These are phyloP conservation scores for Sarocladium kiliense DNA, from an alignment of 2,329 filamentous ascomycete species.

Conservation along the genomic window DNA sequence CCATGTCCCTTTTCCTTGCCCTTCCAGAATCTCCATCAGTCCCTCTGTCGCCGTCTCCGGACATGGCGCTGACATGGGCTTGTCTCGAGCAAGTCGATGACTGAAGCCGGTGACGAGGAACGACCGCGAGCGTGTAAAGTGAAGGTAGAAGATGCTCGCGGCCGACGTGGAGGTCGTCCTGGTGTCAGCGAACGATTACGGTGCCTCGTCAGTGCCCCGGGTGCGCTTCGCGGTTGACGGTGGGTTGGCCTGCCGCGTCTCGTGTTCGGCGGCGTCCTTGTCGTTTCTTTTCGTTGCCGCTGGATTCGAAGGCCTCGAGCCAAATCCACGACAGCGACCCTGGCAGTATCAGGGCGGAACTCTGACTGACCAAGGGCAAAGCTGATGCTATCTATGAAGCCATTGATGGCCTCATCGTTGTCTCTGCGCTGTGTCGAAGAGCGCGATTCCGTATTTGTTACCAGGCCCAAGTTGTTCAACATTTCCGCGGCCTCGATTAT, in stretches of 20 bases:
- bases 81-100: background rate
- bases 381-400: constrained; percentile 22
- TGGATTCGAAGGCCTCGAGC: constrained; percentile 14
- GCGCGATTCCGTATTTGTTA: no score
- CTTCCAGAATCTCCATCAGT: no score
- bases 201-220: background rate
- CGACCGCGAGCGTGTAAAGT: background rate
- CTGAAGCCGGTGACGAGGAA: background rate
- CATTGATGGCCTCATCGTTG: constrained; percentile 7
- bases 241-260: background rate
- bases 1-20: no score
- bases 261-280: background rate
- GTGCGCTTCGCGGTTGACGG: background rate
- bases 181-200: background rate
- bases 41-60: background rate
- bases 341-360: constrained; percentile 19
- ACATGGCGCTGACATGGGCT: background rate
- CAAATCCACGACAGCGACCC: constrained; percentile 22
- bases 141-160: background rate
- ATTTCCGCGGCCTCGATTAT: background rate
- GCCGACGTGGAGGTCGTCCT: background rate
- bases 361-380: constrained; percentile 28
- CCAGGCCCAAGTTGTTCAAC: background rate
- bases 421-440: background rate
- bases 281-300: constrained; percentile 13